phyloP scores from a whole-genome alignment of 768 basidiomycete genomes.

The Chalciporus sphaerocephalus region DNA sequence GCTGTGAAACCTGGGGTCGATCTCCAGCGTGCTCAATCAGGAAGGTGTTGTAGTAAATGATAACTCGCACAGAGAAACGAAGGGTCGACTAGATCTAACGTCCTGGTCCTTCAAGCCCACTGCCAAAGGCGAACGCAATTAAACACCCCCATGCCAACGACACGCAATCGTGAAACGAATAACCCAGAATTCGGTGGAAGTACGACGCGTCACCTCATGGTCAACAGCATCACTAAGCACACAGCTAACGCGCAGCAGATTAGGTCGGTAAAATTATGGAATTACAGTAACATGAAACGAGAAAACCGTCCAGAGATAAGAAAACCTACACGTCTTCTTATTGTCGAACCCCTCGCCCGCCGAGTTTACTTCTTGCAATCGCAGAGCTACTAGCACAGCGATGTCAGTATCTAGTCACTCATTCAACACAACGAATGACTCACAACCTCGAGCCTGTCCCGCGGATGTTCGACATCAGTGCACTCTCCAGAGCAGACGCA shows the following conservation, averaged over 20 bases:
- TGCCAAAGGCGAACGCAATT: conserved; percentile 1
- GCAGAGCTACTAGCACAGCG: conserved; percentile 28
- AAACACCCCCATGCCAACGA: conserved; percentile 13
- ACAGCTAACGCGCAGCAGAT: conserved; percentile 2
- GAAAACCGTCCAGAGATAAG: background rate
- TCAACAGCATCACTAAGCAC: conserved; percentile 9
- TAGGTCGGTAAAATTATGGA: conserved; percentile 2
- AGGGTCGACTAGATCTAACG: too few species aligned
- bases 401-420: conserved; percentile 1
- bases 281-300: conserved; percentile 1
- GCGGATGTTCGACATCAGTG: conserved; percentile 69
- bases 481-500: conserved; percentile 76
- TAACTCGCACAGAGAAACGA: background rate
- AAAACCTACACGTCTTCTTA: conserved; percentile 9
- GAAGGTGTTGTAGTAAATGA: conserved; percentile 21
- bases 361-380: conserved; percentile 31
- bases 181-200: conserved; percentile 21
- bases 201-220: conserved; percentile 18
- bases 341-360: conserved; percentile 26
- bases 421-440: conserved; percentile 29
- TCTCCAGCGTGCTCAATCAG: conserved; percentile 21
- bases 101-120: too few species aligned
- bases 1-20: background rate
- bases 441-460: conserved; percentile 66
- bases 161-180: conserved; percentile 20